phyloP scores from a whole-genome alignment of 768 basidiomycete species.

The Boletus eberwhitei region DNA sequence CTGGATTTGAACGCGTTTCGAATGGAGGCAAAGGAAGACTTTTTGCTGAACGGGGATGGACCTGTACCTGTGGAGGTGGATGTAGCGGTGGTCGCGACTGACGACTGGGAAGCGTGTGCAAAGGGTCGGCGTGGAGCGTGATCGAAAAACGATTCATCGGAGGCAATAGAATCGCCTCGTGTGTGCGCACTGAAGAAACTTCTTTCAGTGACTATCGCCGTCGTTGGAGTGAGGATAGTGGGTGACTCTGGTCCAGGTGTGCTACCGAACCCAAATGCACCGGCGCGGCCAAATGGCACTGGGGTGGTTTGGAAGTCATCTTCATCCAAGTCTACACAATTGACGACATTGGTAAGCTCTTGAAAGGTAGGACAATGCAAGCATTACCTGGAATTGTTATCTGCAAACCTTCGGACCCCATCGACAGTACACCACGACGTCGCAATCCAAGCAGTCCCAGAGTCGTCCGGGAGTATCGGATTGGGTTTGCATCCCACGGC shows the following conservation, averaged over 20 bases:
- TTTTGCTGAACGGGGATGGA: conserved; percentile 64
- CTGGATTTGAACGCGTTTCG: conserved; percentile 79
- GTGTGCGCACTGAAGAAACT: conserved; percentile 61
- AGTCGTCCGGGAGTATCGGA: too few relatives aligned
- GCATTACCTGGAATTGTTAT: conserved; percentile 47
- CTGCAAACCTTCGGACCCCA: conserved; percentile 42
- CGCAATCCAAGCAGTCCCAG: background rate
- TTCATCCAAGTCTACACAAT: conserved; percentile 72
- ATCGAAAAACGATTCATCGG: conserved; percentile 71
- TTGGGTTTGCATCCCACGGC: background rate
- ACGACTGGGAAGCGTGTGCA: conserved; percentile 70
- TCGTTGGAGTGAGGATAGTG: conserved; percentile 49
- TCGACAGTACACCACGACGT: conserved; percentile 15
- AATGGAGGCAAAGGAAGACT: conserved; percentile 81
- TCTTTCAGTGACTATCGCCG: conserved; percentile 43
- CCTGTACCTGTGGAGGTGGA: conserved; percentile 12
- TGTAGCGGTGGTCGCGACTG: conserved; percentile 50
- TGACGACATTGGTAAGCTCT: background rate
- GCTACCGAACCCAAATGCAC: conserved; percentile 44
- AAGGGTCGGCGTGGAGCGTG: conserved; percentile 56
- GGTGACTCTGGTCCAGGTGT: conserved; percentile 66
- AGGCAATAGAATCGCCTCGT: conserved; percentile 75
- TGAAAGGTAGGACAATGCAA: background rate
- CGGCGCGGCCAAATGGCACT: conserved; percentile 68
- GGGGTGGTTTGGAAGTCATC: conserved; percentile 61